phyloP scores from a whole-genome alignment of 345 rosid species.

The Melaleuca quinquenervia region DNA sequence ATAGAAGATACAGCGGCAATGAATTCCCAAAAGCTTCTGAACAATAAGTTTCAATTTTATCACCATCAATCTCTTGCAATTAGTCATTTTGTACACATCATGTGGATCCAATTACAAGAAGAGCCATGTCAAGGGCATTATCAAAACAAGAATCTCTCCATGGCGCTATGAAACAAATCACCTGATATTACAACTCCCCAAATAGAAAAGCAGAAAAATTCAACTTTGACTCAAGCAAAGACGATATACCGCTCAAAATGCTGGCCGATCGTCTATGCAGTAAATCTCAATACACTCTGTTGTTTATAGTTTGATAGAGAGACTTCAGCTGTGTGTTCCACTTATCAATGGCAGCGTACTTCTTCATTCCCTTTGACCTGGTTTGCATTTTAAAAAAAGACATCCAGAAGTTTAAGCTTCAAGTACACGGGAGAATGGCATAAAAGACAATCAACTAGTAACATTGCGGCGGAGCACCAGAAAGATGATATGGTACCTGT shows the following conservation, averaged over 20 bases:
- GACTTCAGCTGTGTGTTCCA: slow-evolving; percentile 92
- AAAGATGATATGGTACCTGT: slow-evolving; percentile 29
- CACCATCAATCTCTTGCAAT: not conserved
- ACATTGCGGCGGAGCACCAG: not conserved
- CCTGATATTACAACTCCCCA: not conserved
- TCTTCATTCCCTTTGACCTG: slow-evolving; percentile 94
- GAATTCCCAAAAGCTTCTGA: not conserved
- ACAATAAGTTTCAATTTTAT: not conserved
- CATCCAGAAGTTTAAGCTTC: not conserved
- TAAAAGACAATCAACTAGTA: not conserved
- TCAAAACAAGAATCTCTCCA: not conserved
- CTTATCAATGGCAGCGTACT: slow-evolving; percentile 79
- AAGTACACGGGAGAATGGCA: not conserved
- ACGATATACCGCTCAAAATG: not conserved
- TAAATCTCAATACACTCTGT: slow-evolving; percentile 42
- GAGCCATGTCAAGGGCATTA: not conserved
- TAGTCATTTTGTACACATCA: not conserved
- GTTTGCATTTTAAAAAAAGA: not conserved
- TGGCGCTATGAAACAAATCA: not conserved
- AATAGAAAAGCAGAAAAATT: not conserved
- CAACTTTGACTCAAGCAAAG: not conserved
- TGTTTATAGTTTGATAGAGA: slow-evolving; percentile 53
- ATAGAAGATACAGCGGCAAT: not conserved
- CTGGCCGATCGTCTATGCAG: not conserved
- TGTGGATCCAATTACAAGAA: not conserved